A percentile compares a stretch with the other conserved stretches of the same genome.
These are phyloP conservation scores for Naganishia liquefaciens DNA, from an alignment of 1,284 basidiomycete genomes.

Conservation along the genomic window DNA sequence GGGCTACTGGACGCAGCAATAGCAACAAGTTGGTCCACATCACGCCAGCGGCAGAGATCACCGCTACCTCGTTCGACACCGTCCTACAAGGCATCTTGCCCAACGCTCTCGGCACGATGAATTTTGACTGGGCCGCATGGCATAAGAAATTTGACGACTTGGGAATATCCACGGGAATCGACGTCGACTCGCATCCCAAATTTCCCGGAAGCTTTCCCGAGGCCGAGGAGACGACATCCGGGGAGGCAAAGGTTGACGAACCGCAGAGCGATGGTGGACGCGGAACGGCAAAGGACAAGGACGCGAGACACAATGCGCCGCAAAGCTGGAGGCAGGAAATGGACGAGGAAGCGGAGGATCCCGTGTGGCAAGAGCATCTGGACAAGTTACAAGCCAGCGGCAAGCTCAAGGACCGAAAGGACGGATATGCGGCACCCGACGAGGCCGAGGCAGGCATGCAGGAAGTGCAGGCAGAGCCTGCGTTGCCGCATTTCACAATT, in stretches of 20 bases:
- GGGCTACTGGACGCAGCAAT: too few species aligned
- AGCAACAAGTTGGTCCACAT: too few species aligned
- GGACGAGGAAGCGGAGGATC: conserved; percentile 23
- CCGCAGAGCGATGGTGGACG: neutral
- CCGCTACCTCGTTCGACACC: neutral
- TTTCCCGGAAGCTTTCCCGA: conserved; percentile 26
- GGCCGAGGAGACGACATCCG: neutral
- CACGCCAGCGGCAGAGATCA: too few species aligned
- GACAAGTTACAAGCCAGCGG: conserved; percentile 23
- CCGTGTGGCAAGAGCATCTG: conserved; percentile 24
- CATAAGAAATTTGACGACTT: conserved; percentile 27
- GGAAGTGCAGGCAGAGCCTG: neutral
- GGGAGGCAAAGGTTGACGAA: too few species aligned
- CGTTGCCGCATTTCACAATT: neutral
- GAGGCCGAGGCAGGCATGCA: neutral
- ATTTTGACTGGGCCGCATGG: conserved; percentile 26
- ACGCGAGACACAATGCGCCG: neutral
- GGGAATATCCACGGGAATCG: neutral
- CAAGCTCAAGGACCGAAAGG: conserved; percentile 12
- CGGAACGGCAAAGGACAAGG: neutral
- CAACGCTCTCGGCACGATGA: neutral
- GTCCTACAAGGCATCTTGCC: neutral
- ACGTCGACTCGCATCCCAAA: neutral
- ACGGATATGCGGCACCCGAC: conserved; percentile 1
- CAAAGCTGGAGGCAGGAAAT: conserved; percentile 20